Base-by-base conservation (phyloP, 129 eudicot species). In the Scalesia atractyloides region DNA sequence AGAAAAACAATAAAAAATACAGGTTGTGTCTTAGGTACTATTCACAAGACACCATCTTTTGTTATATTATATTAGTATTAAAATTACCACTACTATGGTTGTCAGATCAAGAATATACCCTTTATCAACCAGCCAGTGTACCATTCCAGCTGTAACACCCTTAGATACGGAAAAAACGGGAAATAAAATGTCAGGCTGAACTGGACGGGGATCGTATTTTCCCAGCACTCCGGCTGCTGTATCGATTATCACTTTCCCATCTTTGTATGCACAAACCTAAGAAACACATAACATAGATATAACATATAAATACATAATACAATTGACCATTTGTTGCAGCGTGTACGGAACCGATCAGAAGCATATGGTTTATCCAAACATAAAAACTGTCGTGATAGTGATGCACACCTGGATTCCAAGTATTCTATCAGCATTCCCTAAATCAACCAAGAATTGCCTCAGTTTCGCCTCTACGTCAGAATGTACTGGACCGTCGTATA, bases 181-280 rank as follows among this genome's bases (percentile, higher is more conserved):
- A 79, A 93, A 93, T 58, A 93, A 79, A 54, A 86, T 87, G 83
- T 93, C 98, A 15, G 89, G 96, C 78, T 93, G 98, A 81, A 93
- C 98, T 17, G 98, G 92, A 51, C 98, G 94, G 34, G 98, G 97
- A 71, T 90, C 98, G 66, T 89, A 90, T 85, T 84, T 85, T 69
- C 98, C 98, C 63, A 93, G 90, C 51, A 73, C 89, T 70, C 98
- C 98, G 73, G 98, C 98, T 79, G 97, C 84, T 49, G 98, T 93
- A 79, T 93, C 98, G 77, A 94, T 87, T 41, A 90, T 88, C 69
- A 94, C 98, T 88, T 86, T 77, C 67, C 98, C 98, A 61, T 89
- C 96, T 84, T 93, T 93, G 78, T 93, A 93, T 64, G 97, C 98
- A 84, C 98, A 93, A 66, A 93, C 88, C 98, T 85, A 82, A 30